A percentile compares a stretch with the other conserved stretches of the same genome.
Conservation (phyloP, 768 basidiomycete species). For the Mrakia hoshinonis region DNA sequence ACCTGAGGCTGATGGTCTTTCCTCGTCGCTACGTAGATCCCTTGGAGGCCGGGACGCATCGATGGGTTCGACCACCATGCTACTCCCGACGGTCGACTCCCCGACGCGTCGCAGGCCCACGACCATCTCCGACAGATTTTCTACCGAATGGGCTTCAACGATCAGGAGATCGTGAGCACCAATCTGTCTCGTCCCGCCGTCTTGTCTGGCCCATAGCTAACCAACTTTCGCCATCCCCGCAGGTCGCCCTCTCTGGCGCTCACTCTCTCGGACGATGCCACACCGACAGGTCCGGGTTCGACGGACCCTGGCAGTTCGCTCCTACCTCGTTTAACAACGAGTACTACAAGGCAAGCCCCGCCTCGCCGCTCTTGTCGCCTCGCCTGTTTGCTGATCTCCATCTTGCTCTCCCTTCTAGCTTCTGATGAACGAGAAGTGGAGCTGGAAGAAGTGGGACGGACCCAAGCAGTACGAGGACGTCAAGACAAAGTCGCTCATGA, state of each 20-base stretch:
- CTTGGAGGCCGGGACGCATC: slow-evolving; percentile 87
- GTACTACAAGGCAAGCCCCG: slow-evolving; percentile 24
- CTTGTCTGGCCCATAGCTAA: not conserved
- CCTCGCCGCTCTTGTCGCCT: slow-evolving; percentile 29
- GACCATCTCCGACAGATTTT: slow-evolving; percentile 83
- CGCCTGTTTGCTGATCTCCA: not conserved
- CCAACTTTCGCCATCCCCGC: not conserved
- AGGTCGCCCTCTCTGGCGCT: slow-evolving; percentile 51
- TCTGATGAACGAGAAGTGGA: slow-evolving; percentile 73
- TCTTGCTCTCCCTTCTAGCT: slow-evolving; percentile 52
- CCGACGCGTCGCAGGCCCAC: slow-evolving; percentile 68
- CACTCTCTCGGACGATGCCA: slow-evolving; percentile 97
- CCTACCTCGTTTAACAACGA: slow-evolving; percentile 76
- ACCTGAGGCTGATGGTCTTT: not conserved
- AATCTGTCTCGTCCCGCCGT: too few relatives aligned
- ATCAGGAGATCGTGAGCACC: slow-evolving; percentile 85
- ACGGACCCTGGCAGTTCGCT: slow-evolving; percentile 38
- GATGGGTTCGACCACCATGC: slow-evolving; percentile 55
- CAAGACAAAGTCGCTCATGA: slow-evolving; percentile 72
- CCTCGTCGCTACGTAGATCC: slow-evolving; percentile 48
- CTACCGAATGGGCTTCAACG: slow-evolving; percentile 91
- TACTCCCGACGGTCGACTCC: slow-evolving; percentile 43
- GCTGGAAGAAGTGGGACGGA: slow-evolving; percentile 88
- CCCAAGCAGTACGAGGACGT: slow-evolving; percentile 28
- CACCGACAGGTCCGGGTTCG: slow-evolving; percentile 51